These are phyloP conservation scores for Wickerhamomyces queroliae DNA, from an alignment of 805 yeast genomes.

Conservation along the genomic window DNA sequence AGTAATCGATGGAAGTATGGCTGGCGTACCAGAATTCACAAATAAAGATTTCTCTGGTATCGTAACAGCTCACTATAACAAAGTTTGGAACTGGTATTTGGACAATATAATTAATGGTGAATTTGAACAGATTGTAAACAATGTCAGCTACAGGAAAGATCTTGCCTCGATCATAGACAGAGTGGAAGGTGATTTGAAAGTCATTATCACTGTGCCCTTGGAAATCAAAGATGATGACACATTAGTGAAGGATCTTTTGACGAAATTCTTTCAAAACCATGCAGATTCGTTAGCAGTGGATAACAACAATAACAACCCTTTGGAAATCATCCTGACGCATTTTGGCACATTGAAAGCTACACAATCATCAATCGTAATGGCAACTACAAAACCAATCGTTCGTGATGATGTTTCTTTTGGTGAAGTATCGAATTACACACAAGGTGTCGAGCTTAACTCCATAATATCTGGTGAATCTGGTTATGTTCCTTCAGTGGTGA, in stretches of 20 bases:
- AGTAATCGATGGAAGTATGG: no score
- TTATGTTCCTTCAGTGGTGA: slow-evolving; percentile 11
- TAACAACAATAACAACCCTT: not conserved
- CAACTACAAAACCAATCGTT: not conserved
- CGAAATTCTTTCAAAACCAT: not conserved
- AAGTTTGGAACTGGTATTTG: slow-evolving; percentile 20
- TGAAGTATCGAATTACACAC: not conserved
- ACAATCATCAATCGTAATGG: not conserved
- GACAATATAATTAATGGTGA: slow-evolving; percentile 11
- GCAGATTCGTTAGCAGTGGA: not conserved
- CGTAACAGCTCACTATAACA: slow-evolving; percentile 6
- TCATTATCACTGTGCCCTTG: not conserved
- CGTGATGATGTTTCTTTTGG: not conserved
- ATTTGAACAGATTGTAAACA: slow-evolving; percentile 11
- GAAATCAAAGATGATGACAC: not conserved
- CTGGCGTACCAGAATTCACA: not conserved
- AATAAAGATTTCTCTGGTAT: not conserved
- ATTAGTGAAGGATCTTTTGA: not conserved
- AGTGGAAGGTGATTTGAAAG: not conserved
- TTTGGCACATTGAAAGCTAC: not conserved
- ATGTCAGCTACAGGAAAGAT: slow-evolving; percentile 5
- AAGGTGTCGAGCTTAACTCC: slow-evolving; percentile 5
- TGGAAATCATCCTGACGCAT: not conserved
- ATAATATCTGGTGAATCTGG: slow-evolving; percentile 12
- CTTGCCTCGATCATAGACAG: slow-evolving; percentile 8